Conservation (phyloP, 768 basidiomycete species). For the Tulasnella calospora region DNA sequence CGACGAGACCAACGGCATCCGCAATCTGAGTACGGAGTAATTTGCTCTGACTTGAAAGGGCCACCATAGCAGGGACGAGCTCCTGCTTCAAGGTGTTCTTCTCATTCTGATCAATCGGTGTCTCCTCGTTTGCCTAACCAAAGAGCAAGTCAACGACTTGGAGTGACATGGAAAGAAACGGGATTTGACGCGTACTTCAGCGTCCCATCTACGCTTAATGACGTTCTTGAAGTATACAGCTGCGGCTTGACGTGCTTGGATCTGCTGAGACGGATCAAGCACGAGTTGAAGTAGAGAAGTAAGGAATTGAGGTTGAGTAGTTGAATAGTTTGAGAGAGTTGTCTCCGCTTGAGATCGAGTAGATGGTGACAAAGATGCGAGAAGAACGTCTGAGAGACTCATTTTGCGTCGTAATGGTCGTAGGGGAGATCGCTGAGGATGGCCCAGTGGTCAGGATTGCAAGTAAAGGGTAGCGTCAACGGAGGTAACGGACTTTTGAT, state of each 20-base stretch:
- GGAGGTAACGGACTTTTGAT: constrained; percentile 17
- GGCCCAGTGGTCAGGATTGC: neutral
- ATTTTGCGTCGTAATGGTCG: constrained; percentile 15
- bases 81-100: constrained; percentile 65
- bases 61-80: constrained; percentile 88
- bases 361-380: constrained; percentile 62
- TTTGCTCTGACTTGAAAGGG: constrained; percentile 66
- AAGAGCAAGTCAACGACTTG: neutral
- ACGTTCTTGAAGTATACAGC: constrained; percentile 92
- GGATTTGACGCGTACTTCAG: constrained; percentile 15
- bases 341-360: constrained; percentile 79
- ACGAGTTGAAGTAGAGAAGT: constrained; percentile 72
- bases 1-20: constrained; percentile 87
- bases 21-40: constrained; percentile 78
- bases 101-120: constrained; percentile 65
- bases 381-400: constrained; percentile 55
- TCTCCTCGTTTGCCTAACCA: constrained; percentile 38
- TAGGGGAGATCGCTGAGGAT: neutral
- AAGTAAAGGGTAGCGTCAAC: constrained; percentile 7
- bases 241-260: constrained; percentile 72
- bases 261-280: constrained; percentile 58
- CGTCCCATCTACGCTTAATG: constrained; percentile 70
- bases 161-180: neutral
- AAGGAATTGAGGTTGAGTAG: constrained; percentile 68
- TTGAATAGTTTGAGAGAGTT: constrained; percentile 58